Evolutionary conservation across 2,329 filamentous ascomycete genomes (phyloP), one percentile per base, ranked within the genome.

Genomic region (Sporothrix brunneoviolacea): DNA sequence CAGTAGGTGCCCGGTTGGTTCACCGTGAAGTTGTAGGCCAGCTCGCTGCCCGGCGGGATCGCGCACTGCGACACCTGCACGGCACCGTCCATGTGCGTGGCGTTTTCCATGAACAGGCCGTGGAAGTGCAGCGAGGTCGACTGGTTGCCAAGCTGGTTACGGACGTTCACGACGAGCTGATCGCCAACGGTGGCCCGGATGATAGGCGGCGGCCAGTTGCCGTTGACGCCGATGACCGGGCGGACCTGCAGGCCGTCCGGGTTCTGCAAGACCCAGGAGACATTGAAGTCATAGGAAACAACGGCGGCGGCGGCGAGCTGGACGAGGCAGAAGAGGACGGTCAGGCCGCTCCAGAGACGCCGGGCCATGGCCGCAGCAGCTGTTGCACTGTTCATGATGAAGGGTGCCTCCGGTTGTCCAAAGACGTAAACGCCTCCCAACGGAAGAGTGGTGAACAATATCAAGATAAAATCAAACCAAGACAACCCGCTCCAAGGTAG

Each of bases 181-280:
- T 87, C 84, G 48, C 83, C 83, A 32, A 82, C 68, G 35, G 74
- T 75, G 35, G 77, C 83, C 41, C 75, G 72, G 49, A 89, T 83
- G 30, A 66, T 68, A 1, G 88, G 87, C 41, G 84, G 74, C 1
- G 87, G 87, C 84, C 86, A 89, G 67, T 82, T 64, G 4, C 79
- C 79, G 60, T 91, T 91, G 68, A 91, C 83, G 28, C 84, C 85
- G 61, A 91, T 87, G 3, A 77, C 77, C 12, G 80, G 75, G 24
- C 86, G 75, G 33, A 76, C 70, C 54, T 75, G 75, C 9, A 73
- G 70, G 24, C 82, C 83, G 67, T 91, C 86, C 0, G 87, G 87
- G 57, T 86, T 84, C 18, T 83, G 78, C 24, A 68, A 76, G 13
- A 87, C 79, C 85, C 86, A 90, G 52, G 75, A 78, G 55, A 88